Conservation (phyloP, 768 basidiomycete species). For the Podaxis carcinomalis region DNA sequence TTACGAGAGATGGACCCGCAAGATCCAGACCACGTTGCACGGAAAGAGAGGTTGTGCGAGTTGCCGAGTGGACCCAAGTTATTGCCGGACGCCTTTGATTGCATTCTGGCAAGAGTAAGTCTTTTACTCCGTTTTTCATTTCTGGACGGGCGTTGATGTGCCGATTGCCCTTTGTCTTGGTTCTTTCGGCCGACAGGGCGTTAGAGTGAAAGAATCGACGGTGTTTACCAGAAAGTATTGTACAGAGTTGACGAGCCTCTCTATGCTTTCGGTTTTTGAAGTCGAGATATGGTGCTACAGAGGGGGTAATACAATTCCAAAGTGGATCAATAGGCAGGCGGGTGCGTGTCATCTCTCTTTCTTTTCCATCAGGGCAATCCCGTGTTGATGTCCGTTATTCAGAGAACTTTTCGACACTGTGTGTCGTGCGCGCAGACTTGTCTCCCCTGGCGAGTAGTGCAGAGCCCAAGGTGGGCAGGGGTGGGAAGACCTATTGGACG, state of each 20-base stretch:
- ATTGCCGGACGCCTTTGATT: constrained; percentile 81
- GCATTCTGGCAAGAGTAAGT: constrained; percentile 66
- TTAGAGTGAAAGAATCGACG: constrained; percentile 77
- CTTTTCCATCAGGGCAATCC: not conserved
- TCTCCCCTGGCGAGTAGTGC: constrained; percentile 71
- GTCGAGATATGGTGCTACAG: constrained; percentile 84
- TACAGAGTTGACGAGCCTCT: constrained; percentile 73
- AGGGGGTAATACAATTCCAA: constrained; percentile 65
- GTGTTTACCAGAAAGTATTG: constrained; percentile 81
- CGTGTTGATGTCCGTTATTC: not conserved
- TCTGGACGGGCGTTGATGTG: no score
- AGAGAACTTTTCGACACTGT: constrained; percentile 75
- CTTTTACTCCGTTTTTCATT: no score
- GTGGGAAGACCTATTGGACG: constrained; percentile 75
- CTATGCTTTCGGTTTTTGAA: constrained; percentile 75
- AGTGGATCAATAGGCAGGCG: constrained; percentile 67
- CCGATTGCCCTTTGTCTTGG: no score
- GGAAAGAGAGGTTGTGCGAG: constrained; percentile 65
- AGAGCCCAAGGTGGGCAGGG: constrained; percentile 57
- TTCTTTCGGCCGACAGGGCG: constrained; percentile 34
- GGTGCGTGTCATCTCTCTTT: constrained; percentile 28
- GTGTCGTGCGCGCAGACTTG: constrained; percentile 73
- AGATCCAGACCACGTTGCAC: constrained; percentile 62
- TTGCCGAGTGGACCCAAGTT: constrained; percentile 73
- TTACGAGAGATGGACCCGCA: constrained; percentile 60